phyloP scores from a whole-genome alignment of 371 early-diverging fungal species.

The Mucor racemosus region DNA sequence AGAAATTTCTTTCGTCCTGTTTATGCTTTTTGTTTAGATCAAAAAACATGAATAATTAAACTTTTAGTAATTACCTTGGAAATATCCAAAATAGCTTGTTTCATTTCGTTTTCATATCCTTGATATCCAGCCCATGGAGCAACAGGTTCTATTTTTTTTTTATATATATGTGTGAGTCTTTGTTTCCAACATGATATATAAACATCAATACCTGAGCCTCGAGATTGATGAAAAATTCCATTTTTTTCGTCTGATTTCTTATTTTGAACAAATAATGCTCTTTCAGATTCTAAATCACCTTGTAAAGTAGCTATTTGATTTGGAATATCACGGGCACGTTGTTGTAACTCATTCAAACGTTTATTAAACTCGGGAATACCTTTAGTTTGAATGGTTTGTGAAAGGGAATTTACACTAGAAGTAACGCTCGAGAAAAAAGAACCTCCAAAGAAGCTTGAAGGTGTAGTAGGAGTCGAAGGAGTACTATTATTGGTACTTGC shows the following conservation, averaged over 20 bases:
- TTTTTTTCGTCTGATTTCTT: conserved; percentile 15
- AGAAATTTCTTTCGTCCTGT: conserved; percentile 72
- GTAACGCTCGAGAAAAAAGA: conserved; percentile 29
- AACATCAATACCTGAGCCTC: conserved; percentile 19
- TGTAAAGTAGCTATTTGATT: conserved; percentile 40
- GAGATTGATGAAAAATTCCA: conserved; percentile 10
- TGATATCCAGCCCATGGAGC: conserved; percentile 66
- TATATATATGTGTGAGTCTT: not conserved
- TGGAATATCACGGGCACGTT: conserved; percentile 44
- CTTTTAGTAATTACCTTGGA: conserved; percentile 42
- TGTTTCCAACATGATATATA: not conserved
- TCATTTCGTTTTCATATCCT: conserved; percentile 59
- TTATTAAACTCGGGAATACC: conserved; percentile 37
- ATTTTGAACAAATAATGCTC: conserved; percentile 13
- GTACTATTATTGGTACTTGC: not conserved
- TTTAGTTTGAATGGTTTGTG: conserved; percentile 32
- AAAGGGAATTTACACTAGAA: conserved; percentile 23
- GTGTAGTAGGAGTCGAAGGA: not conserved
- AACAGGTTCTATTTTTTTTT: conserved; percentile 43
- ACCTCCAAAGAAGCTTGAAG: conserved; percentile 17
- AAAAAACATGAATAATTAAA: too few species aligned
- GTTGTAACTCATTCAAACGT: conserved; percentile 40
- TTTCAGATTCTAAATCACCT: conserved; percentile 40
- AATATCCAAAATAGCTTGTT: conserved; percentile 58
- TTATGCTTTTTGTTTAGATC: too few species aligned